Base-by-base conservation (phyloP, 148 eudicot species). In the Rhododendron kiyosumense region DNA sequence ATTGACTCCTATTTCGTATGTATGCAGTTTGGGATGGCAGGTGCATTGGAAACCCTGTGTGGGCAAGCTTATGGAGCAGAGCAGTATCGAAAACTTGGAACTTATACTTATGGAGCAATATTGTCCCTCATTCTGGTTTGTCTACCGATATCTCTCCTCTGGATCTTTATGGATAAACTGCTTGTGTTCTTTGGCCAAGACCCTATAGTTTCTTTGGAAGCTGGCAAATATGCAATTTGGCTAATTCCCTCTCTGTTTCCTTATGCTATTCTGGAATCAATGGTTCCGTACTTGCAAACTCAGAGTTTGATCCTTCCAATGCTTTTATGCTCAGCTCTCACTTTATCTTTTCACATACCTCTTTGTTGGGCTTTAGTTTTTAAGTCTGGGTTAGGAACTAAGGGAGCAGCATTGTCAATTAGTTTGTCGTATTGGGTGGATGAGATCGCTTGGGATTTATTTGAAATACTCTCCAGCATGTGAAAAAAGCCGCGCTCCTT, bases 281-380 rank as follows among this genome's bases (percentile, higher is more conserved):
- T 92, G 2, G 82, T 87, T 18, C 88, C 90, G 0, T 91, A 51
- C 82, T 83, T 92, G n/a, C 93, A 88, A 83, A 84, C 85, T 24
- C 94, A 92, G 82, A 89, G 91, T 2, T 36, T 91, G 83, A 87
- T 86, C n/a, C 36, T 83, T 61, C 93, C 95, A 0, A 80, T 92
- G 90, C 85, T 93, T 1, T 1, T 91, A 14, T 86, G 89, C 83
- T 87, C 92, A 15, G 5, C 17, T 6, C 84, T 54, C 3, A 85
- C 79, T 12, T 80, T 93, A 13, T n/a, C 15, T 4, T 36, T 93
- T 73, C 91, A 89, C 30, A 65, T 87, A 18, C 89, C 92, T 36
- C 0, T 91, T 4, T 89, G 88, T 59, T 93, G 95, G 94, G 78
- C 71, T 28, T 41, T 88, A 1, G 88, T 91, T 13, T 90, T 84